Evolutionary conservation across 139 green algal genomes (phyloP).

Genomic region (Chlorella vulgaris): DNA sequence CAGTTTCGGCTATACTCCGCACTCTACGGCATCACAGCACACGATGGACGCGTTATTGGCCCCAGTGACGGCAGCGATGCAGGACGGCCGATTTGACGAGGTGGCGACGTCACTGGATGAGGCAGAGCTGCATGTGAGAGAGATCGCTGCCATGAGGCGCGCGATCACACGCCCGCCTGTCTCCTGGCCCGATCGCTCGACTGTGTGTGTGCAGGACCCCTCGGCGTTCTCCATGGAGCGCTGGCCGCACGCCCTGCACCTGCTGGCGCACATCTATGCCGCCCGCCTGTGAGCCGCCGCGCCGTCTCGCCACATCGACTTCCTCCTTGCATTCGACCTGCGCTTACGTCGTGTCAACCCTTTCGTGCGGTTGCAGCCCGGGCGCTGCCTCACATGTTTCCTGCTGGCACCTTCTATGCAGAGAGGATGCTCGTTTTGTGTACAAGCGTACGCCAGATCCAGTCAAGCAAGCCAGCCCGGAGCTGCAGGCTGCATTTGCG

Average conservation of each 20-base stretch:
- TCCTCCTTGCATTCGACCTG: too few relatives aligned
- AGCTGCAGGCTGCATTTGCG: conserved; percentile 20
- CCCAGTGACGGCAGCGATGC: too few relatives aligned
- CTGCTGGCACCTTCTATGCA: too few relatives aligned
- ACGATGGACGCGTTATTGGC: too few relatives aligned
- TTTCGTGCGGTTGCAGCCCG: too few relatives aligned
- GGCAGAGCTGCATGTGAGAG: conserved; percentile 23
- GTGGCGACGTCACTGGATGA: background rate
- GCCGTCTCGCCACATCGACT: background rate
- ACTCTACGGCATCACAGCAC: too few relatives aligned
- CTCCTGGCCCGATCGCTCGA: background rate
- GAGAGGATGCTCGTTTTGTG: conserved; percentile 46
- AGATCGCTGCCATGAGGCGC: background rate
- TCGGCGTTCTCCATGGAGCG: background rate
- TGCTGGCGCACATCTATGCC: conserved; percentile 33
- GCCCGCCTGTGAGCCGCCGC: conserved; percentile 25
- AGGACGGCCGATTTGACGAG: background rate
- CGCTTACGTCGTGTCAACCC: too few relatives aligned
- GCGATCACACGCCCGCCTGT: background rate
- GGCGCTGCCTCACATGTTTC: too few relatives aligned
- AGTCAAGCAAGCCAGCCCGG: background rate
- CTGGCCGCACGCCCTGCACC: conserved; percentile 36
- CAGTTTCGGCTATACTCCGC: too few relatives aligned
- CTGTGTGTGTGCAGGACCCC: conserved; percentile 13
- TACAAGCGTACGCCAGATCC: conserved; percentile 38